Conservation (phyloP, 2,329 filamentous ascomycete species). For the Dactylellina cionopaga region DNA sequence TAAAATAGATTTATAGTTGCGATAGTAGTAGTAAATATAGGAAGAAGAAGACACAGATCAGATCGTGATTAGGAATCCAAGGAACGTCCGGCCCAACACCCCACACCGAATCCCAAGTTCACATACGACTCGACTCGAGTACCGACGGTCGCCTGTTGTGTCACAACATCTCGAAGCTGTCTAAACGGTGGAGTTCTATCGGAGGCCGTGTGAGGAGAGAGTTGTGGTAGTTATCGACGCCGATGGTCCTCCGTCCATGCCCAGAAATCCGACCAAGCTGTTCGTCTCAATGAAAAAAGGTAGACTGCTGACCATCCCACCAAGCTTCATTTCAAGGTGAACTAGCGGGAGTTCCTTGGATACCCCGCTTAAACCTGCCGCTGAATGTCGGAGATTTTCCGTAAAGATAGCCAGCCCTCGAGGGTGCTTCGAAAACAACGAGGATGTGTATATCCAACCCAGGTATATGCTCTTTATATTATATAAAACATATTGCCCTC, state of each 20-base stretch:
- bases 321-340: slow-evolving; percentile 1
- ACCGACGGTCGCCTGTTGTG: slow-evolving; percentile 37
- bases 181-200: slow-evolving; percentile 4
- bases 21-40: too few species aligned
- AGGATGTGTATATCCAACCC: background rate
- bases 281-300: too few species aligned
- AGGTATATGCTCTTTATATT: background rate
- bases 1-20: background rate
- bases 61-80: too few species aligned
- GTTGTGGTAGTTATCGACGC: background rate
- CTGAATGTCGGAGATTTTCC: slow-evolving; percentile 5
- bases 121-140: slow-evolving; percentile 12
- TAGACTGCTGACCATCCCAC: slow-evolving; percentile 10
- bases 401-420: background rate
- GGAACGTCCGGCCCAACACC: too few species aligned
- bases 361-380: slow-evolving; percentile 47
- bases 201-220: slow-evolving; percentile 6
- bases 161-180: slow-evolving; percentile 30
- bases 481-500: too few species aligned
- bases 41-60: background rate
- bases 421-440: too few species aligned
- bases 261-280: too few species aligned
- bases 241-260: background rate
- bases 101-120: background rate
- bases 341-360: slow-evolving; percentile 9